Conservation (phyloP, 441 rosid species). For the Iberis amara region DNA sequence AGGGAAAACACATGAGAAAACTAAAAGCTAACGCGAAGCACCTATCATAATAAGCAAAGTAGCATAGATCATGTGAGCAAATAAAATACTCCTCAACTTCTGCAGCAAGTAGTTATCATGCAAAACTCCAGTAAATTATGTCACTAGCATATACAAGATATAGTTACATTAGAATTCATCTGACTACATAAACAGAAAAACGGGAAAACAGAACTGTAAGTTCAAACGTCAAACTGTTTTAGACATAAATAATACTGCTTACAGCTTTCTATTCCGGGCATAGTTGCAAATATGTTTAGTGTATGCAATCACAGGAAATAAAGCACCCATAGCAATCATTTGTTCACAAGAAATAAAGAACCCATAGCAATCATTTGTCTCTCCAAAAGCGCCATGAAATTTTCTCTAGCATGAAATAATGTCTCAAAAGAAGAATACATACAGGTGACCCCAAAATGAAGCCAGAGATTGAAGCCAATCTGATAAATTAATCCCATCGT, state of each 20-base stretch:
- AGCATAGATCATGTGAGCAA: conserved; percentile 21
- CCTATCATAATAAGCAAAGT: conserved; percentile 13
- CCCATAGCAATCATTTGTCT: conserved; percentile 8
- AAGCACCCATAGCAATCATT: background rate
- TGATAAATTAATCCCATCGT: conserved; percentile 96
- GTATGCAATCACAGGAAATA: background rate
- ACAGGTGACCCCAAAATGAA: conserved; percentile 99
- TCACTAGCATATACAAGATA: background rate
- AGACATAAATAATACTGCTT: background rate
- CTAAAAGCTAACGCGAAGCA: conserved; percentile 5
- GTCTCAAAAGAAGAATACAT: conserved; percentile 43
- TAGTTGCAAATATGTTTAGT: conserved; percentile 10
- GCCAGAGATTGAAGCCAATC: conserved; percentile 99
- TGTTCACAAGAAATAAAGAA: background rate
- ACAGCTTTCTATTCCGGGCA: conserved; percentile 5
- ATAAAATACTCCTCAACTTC: conserved; percentile 18
- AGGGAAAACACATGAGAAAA: conserved; percentile 14
- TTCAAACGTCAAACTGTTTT: conserved; percentile 2
- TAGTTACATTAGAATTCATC: conserved; percentile 8
- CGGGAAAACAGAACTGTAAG: conserved; percentile 3
- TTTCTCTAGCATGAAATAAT: conserved; percentile 20
- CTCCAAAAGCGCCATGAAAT: conserved; percentile 1
- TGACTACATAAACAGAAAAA: background rate
- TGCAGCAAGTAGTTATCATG: conserved; percentile 4
- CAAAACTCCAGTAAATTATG: conserved; percentile 7